Percentiles rank a stretch among this genome's conserved stretches.
Conservation (phyloP, 805 yeast species). For the Candida palmyrensis region DNA sequence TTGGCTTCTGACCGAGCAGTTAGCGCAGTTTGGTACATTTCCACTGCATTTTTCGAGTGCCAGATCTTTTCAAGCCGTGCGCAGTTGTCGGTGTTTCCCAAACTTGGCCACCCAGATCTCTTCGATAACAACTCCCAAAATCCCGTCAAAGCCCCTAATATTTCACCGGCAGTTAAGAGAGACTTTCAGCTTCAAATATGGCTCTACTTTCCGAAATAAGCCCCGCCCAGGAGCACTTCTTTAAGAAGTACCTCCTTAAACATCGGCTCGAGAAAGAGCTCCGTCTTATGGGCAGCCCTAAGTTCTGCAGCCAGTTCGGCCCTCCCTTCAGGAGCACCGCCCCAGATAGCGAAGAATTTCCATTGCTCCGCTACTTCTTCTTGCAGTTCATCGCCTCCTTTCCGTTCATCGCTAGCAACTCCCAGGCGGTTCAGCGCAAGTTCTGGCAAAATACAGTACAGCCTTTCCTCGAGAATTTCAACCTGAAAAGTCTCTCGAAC, state of each 20-base stretch:
- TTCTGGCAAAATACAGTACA: constrained; percentile 83
- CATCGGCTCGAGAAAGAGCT: constrained; percentile 62
- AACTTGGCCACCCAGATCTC: neutral
- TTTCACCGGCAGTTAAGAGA: neutral
- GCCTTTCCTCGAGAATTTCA: constrained; percentile 75
- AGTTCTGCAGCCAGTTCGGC: constrained; percentile 68
- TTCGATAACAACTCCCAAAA: neutral
- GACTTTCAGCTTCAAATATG: too few relatives aligned
- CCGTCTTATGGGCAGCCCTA: constrained; percentile 49
- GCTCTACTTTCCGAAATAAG: too few relatives aligned
- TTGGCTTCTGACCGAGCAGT: too few relatives aligned
- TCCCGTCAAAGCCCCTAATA: constrained; percentile 1
- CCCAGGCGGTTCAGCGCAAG: constrained; percentile 39
- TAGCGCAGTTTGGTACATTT: too few relatives aligned
- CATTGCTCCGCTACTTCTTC: constrained; percentile 66
- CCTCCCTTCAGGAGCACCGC: constrained; percentile 59
- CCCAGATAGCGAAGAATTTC: constrained; percentile 47
- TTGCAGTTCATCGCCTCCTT: constrained; percentile 57
- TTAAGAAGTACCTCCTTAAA: constrained; percentile 75
- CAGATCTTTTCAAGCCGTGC: too few relatives aligned
- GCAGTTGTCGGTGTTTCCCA: neutral
- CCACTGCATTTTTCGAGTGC: too few relatives aligned
- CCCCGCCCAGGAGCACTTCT: constrained; percentile 77
- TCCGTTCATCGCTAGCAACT: constrained; percentile 61
- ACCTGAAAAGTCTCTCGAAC: constrained; percentile 63